phyloP scores from a whole-genome alignment of 176 grass and related monocot genomes.

The Triticum dicoccoides region DNA sequence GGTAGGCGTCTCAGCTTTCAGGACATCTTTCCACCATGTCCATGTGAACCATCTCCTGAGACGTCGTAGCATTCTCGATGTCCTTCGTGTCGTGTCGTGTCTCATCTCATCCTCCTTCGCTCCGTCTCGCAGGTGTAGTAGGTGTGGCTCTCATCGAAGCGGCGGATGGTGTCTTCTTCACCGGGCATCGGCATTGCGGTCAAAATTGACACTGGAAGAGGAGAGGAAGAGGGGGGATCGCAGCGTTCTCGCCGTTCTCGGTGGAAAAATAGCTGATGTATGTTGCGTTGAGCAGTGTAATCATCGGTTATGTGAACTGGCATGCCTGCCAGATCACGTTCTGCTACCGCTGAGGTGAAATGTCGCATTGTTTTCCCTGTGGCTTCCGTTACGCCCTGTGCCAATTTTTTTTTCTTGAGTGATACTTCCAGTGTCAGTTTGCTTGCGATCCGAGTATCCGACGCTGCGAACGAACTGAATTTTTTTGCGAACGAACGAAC shows the following conservation, averaged over 20 bases:
- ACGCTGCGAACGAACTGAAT: not conserved
- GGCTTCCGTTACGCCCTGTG: not conserved
- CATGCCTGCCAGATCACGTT: not conserved
- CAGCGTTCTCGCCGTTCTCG: not conserved
- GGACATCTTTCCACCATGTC: not conserved
- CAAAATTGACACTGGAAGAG: not conserved
- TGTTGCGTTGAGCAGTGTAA: not conserved
- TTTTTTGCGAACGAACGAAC: not conserved
- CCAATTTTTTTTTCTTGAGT: not conserved
- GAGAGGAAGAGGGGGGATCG: not conserved
- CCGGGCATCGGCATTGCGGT: not conserved
- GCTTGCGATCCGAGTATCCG: no score
- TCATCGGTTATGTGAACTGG: not conserved
- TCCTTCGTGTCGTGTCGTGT: no score
- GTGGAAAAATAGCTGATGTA: not conserved
- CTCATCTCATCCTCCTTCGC: not conserved
- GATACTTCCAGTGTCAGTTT: not conserved
- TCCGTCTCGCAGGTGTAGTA: not conserved
- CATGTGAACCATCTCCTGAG: not conserved
- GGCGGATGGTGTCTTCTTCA: not conserved
- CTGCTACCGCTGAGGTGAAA: not conserved
- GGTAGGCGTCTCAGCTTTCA: constrained; percentile 6
- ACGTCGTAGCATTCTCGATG: not conserved
- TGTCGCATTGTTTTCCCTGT: not conserved
- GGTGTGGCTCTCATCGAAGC: not conserved